These are phyloP conservation scores for Lasiodiplodia sp. DNA, from an alignment of 2,329 filamentous ascomycete species.

Conservation along the genomic window DNA sequence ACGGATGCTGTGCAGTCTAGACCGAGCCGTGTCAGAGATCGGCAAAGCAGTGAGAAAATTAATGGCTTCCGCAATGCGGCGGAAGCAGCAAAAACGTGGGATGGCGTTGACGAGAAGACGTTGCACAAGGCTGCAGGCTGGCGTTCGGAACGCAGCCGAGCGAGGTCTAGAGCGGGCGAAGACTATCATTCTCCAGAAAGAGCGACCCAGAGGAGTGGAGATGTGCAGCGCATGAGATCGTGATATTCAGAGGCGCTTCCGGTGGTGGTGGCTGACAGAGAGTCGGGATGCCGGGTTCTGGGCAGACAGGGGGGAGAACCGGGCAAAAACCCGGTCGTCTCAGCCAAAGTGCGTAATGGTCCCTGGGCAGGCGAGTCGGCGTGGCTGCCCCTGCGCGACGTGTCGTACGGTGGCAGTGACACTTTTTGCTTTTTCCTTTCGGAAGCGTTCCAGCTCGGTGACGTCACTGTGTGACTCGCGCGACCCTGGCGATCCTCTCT, in stretches of 20 bases:
- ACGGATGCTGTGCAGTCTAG: neutral
- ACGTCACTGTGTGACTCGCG: conserved; percentile 12
- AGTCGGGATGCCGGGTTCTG: neutral
- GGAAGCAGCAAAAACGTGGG: neutral
- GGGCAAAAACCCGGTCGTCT: neutral
- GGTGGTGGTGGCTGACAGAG: neutral
- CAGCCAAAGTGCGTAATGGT: conserved; percentile 5
- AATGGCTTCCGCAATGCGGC: neutral
- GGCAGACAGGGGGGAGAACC: neutral
- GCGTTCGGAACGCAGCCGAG: conserved; percentile 17
- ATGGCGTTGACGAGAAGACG: conserved; percentile 4
- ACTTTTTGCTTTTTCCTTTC: conserved; percentile 9
- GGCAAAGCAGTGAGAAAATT: neutral
- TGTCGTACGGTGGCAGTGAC: conserved; percentile 1
- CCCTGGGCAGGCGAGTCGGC: neutral
- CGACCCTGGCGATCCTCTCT: conserved; percentile 12
- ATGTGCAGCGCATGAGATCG: neutral
- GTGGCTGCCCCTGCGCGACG: neutral
- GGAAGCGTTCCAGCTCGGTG: neutral
- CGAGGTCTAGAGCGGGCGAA: conserved; percentile 4
- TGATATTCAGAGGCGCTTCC: neutral
- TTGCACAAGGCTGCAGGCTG: conserved; percentile 18
- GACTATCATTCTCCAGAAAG: neutral
- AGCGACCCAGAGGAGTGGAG: neutral
- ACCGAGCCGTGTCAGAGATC: conserved; percentile 11